A percentile compares a stretch with the other conserved stretches of the same genome.
Evolutionary conservation across 2,329 filamentous ascomycete species (phyloP).

Genomic region (Penicillium griseofulvum): DNA sequence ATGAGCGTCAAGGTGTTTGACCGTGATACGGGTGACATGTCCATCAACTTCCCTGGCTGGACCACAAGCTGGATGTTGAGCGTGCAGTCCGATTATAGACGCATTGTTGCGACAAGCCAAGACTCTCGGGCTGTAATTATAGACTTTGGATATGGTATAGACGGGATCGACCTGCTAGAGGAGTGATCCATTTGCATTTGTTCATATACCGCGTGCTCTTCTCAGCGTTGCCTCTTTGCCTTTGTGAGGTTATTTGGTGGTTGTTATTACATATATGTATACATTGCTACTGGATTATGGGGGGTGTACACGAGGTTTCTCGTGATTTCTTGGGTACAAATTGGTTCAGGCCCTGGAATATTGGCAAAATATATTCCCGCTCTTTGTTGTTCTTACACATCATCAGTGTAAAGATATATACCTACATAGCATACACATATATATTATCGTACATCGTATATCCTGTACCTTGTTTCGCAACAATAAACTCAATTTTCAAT

Average conservation of each 20-base stretch:
- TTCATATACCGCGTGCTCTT: constrained; percentile 11
- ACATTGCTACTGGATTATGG: background rate
- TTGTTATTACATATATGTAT: background rate
- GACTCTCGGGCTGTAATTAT: constrained; percentile 89
- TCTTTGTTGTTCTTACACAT: background rate
- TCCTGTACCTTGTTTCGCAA: background rate
- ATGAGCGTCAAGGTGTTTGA: constrained; percentile 94
- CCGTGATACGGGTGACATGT: constrained; percentile 71
- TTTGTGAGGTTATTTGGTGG: background rate
- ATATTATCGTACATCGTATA: background rate
- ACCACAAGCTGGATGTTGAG: constrained; percentile 95
- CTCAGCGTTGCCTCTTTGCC: constrained; percentile 16
- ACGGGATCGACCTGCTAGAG: constrained; percentile 53
- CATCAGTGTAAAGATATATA: too few relatives aligned
- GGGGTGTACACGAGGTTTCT: background rate
- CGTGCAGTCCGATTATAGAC: constrained; percentile 91
- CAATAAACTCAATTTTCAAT: background rate
- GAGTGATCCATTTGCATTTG: constrained; percentile 26
- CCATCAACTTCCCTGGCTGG: constrained; percentile 89
- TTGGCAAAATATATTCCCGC: constrained; percentile 9
- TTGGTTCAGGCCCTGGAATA: background rate
- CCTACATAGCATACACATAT: background rate
- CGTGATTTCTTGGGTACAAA: background rate
- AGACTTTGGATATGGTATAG: constrained; percentile 73
- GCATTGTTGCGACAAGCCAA: constrained; percentile 92